Evolutionary conservation across 164 flowering plant genomes (phyloP), one percentile per base, ranked within the genome.

Genomic region (Piper longum): DNA sequence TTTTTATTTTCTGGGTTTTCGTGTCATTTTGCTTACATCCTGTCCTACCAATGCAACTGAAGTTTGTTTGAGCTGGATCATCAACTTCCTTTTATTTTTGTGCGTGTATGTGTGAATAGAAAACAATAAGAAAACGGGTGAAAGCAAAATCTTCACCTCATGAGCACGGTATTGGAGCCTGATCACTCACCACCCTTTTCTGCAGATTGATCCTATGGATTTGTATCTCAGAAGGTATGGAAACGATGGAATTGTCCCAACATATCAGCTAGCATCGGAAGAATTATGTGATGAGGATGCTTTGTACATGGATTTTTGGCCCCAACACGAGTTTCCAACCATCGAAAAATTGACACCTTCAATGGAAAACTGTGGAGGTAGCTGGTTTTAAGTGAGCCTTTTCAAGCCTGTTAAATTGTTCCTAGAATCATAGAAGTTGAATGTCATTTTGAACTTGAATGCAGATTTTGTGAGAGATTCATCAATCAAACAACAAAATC

Each of bases 181-280:
- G 36, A 26, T 0, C 36, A 26, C 2, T 43, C 8, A 9, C n/a
- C 8, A 11, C 51, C 16, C 16, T 39, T 67, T 36, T 67, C 45
- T 68, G 60, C 70, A 67, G 69, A 65, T 48, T 6, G 16, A 18
- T 60, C 36, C 39, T 39, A 81, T 75, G 81, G 80, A 78, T 18
- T 78, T 75, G 76, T 71, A 75, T 72, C 64, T 61, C 56, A 75
- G 63, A 1, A 62, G 62, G 51, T 72, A 68, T 12, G 56, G 26
- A 48, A 65, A 67, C 44, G 77, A 77, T 67, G 61, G 67, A 16
- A 42, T 64, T 43, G 74, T 76, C 54, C 75, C 72, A 17, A 70
- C 51, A 11, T 64, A 68, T 56, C 69, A 18, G 62, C 71, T 57
- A 60, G 63, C 56, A 59, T 54, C 69, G 4, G 72, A 54, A 40